phyloP scores from a whole-genome alignment of 257 asterid genomes.

The Leptodermis oblonga region DNA sequence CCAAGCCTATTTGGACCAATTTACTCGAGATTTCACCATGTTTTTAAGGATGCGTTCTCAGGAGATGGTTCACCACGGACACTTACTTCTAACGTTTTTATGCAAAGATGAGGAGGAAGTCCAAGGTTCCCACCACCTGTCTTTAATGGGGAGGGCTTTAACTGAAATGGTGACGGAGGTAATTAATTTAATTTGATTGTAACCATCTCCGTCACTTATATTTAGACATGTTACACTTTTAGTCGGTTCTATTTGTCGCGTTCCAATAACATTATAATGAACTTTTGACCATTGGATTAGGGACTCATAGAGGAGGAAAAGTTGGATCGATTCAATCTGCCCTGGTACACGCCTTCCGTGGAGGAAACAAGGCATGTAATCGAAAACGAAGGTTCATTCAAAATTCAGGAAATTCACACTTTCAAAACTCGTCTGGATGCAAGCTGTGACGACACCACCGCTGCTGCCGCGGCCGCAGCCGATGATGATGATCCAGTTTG shows the following conservation, averaged over 20 bases:
- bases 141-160: background rate
- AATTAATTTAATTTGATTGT: background rate
- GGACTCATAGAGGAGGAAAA: background rate
- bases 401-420: background rate
- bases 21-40: background rate
- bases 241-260: too few species aligned
- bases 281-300: background rate
- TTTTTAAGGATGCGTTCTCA: background rate
- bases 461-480: background rate
- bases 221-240: too few species aligned
- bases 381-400: background rate
- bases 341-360: background rate
- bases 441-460: background rate
- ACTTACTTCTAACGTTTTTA: background rate
- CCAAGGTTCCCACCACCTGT: background rate
- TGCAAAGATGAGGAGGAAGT: background rate
- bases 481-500: background rate
- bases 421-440: background rate
- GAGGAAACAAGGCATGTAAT: background rate
- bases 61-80: background rate
- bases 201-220: too few species aligned
- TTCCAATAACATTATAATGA: too few species aligned
- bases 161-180: background rate
- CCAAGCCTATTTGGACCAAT: conserved; percentile 1
- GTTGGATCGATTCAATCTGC: background rate